phyloP scores from a whole-genome alignment of 2,329 filamentous ascomycete genomes.

The Hortaea sp. region DNA sequence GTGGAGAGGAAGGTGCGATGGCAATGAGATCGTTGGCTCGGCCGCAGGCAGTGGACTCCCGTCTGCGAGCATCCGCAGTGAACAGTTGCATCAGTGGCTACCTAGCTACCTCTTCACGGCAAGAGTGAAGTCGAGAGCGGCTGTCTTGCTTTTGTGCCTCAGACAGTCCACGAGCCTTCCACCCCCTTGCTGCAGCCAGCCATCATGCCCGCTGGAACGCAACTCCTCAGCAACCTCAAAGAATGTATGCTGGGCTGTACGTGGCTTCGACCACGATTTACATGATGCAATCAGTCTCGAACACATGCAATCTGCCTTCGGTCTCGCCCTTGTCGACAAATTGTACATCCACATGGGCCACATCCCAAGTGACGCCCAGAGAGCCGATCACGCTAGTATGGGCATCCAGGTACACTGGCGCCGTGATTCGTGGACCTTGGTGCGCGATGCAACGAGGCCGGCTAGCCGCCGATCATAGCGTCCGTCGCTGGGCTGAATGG shows the following conservation, averaged over 20 bases:
- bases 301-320: too few relatives aligned
- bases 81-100: background rate
- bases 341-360: too few relatives aligned
- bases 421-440: background rate
- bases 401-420: background rate
- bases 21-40: background rate
- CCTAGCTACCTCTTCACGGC: background rate
- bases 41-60: background rate
- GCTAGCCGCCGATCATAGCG: background rate
- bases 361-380: background rate
- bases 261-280: too few relatives aligned
- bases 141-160: background rate
- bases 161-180: background rate
- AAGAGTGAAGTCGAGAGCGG: background rate
- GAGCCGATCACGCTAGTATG: background rate
- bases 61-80: background rate
- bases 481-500: background rate
- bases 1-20: background rate
- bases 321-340: too few relatives aligned
- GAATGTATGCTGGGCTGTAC: background rate
- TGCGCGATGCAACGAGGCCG: background rate
- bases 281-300: too few relatives aligned
- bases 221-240: background rate
- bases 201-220: background rate
- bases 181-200: background rate